Evolutionary conservation across 139 green algal genomes (phyloP).

Genomic region (Chlamydomonas sp.): DNA sequence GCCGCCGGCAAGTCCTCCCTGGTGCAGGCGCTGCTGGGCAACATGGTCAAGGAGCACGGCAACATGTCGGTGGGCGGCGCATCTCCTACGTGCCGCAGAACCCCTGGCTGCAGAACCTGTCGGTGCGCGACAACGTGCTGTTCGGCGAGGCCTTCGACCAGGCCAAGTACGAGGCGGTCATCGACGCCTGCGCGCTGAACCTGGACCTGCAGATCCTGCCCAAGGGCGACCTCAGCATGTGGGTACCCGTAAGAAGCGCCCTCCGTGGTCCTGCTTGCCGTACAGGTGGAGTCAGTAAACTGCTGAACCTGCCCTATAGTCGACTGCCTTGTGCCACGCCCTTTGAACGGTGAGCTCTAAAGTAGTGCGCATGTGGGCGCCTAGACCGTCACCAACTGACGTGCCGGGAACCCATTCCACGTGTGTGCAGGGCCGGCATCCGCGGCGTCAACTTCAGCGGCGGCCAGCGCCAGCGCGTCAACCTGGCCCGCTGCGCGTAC

Average conservation of each 20-base stretch:
- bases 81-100: conserved; percentile 54
- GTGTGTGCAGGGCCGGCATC: conserved; percentile 36
- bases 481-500: conserved; percentile 55
- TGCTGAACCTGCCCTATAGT: too few species aligned
- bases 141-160: conserved; percentile 57
- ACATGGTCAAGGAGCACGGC: conserved; percentile 29
- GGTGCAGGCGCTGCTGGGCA: conserved; percentile 54
- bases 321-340: too few species aligned
- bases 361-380: too few species aligned
- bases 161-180: conserved; percentile 36
- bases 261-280: too few species aligned
- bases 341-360: too few species aligned
- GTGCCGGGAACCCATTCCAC: too few species aligned
- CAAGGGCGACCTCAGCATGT: conserved; percentile 47
- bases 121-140: conserved; percentile 68
- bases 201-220: conserved; percentile 62
- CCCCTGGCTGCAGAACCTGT: conserved; percentile 73
- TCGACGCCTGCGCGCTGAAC: conserved; percentile 56
- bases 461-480: conserved; percentile 59
- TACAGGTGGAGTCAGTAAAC: too few species aligned
- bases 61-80: conserved; percentile 10
- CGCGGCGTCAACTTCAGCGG: conserved; percentile 63
- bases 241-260: too few species aligned
- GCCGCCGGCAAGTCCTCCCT: conserved; percentile 54
- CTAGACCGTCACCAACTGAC: too few species aligned